Conservation (phyloP, 495 filamentous ascomycete species). For the Daldinia concentrica region DNA sequence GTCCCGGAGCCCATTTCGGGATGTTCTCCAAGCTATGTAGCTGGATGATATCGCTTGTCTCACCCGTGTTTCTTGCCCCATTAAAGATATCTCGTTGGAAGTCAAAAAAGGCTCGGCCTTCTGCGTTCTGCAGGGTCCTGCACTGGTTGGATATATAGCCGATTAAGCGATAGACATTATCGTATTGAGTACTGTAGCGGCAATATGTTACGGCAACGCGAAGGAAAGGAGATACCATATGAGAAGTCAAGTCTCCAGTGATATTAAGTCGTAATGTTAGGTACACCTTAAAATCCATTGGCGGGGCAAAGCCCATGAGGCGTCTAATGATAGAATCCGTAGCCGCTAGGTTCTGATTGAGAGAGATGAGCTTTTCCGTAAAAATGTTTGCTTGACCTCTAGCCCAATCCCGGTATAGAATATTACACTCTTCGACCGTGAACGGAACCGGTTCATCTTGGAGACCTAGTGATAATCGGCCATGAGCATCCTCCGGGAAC, state of each 20-base stretch:
- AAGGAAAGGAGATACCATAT: slow-evolving; percentile 50
- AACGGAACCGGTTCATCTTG: slow-evolving; percentile 48
- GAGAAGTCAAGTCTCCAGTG: slow-evolving; percentile 46
- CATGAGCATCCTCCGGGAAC: slow-evolving; percentile 50
- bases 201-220: slow-evolving; percentile 50
- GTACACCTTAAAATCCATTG: slow-evolving; percentile 49
- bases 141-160: slow-evolving; percentile 51
- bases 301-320: slow-evolving; percentile 49
- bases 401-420: slow-evolving; percentile 55
- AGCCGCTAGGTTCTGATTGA: slow-evolving; percentile 57
- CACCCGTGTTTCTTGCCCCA: slow-evolving; percentile 40
- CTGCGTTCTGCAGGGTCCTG: slow-evolving; percentile 49
- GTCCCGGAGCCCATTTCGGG: slow-evolving; percentile 70
- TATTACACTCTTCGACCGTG: slow-evolving; percentile 51
- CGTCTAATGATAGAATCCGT: slow-evolving; percentile 57
- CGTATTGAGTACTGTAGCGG: slow-evolving; percentile 38
- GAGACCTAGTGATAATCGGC: slow-evolving; percentile 39
- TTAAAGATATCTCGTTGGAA: slow-evolving; percentile 53
- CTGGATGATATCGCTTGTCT: slow-evolving; percentile 41
- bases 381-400: slow-evolving; percentile 54
- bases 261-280: slow-evolving; percentile 48
- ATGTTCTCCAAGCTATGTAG: slow-evolving; percentile 59
- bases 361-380: slow-evolving; percentile 59
- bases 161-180: slow-evolving; percentile 47
- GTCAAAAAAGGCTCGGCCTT: slow-evolving; percentile 55